phyloP scores from a whole-genome alignment of 2,329 filamentous ascomycete species.

The Xylaria multiplex region DNA sequence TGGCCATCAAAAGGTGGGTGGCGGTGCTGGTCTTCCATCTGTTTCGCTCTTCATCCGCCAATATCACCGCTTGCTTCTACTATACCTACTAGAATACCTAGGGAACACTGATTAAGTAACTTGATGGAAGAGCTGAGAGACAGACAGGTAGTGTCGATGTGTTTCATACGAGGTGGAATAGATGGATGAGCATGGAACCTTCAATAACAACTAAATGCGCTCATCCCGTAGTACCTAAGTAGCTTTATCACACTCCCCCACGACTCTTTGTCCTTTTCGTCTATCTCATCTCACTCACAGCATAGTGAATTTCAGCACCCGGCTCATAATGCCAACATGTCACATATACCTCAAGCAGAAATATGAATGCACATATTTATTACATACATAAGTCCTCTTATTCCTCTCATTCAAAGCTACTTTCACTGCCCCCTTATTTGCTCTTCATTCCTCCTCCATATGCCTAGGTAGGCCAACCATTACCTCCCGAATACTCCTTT shows the following conservation, averaged over 20 bases:
- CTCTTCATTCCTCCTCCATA: not conserved
- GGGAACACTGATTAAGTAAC: too few species aligned
- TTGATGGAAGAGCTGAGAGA: too few species aligned
- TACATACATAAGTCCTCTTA: not conserved
- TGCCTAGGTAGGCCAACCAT: not conserved
- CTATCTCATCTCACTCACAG: too few species aligned
- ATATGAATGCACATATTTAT: not conserved
- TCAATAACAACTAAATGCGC: too few species aligned
- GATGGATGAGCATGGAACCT: too few species aligned
- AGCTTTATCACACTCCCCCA: too few species aligned
- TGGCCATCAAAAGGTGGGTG: not conserved
- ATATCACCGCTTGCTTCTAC: not conserved
- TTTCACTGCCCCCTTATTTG: not conserved
- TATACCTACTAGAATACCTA: not conserved
- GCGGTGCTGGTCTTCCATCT: slow-evolving; percentile 30
- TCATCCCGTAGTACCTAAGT: too few species aligned
- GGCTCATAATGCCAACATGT: not conserved
- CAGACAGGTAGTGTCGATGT: too few species aligned
- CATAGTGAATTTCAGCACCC: too few species aligned
- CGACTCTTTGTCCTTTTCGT: too few species aligned
- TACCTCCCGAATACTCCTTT: slow-evolving; percentile 1
- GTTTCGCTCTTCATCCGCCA: slow-evolving; percentile 24
- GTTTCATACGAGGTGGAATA: too few species aligned
- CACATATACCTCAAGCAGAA: not conserved
- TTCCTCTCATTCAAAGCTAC: slow-evolving; percentile 7